A percentile compares a stretch with the other conserved stretches of the same genome.
phyloP scores from a whole-genome alignment of 2,329 filamentous ascomycete genomes.

The Phyllosticta capitalensis region DNA sequence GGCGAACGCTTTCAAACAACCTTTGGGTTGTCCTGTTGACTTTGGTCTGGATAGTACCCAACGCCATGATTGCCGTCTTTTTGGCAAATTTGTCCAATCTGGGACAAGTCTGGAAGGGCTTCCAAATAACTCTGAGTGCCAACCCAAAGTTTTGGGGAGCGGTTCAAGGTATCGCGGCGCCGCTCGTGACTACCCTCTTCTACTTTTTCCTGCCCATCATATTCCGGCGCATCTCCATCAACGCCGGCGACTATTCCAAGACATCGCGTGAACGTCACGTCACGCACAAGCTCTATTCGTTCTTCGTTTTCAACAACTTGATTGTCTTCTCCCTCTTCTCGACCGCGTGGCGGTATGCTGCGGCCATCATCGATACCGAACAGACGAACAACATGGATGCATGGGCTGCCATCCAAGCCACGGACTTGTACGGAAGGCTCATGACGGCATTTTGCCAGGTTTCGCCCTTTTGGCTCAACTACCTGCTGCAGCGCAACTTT shows the following conservation, averaged over 20 bases:
- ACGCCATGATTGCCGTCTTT: conserved; percentile 91
- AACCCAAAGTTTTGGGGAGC: conserved; percentile 69
- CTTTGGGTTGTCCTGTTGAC: conserved; percentile 78
- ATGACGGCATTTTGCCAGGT: conserved; percentile 71
- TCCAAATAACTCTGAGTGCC: conserved; percentile 52
- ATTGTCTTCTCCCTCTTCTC: conserved; percentile 90
- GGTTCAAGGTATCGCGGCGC: conserved; percentile 84
- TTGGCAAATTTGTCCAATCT: conserved; percentile 77
- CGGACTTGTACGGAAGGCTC: conserved; percentile 52
- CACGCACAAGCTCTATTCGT: conserved; percentile 78
- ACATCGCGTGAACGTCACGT: conserved; percentile 88
- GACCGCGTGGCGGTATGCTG: conserved; percentile 65
- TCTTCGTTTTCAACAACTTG: conserved; percentile 97
- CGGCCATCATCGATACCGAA: conserved; percentile 52
- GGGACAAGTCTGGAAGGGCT: conserved; percentile 67
- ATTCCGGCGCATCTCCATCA: conserved; percentile 77
- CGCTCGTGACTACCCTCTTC: conserved; percentile 75
- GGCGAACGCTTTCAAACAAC: conserved; percentile 68
- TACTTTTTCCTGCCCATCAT: conserved; percentile 84
- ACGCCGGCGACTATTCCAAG: conserved; percentile 82
- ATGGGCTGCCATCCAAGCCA: conserved; percentile 56
- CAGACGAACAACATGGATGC: conserved; percentile 37
- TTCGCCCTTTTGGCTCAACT: conserved; percentile 90
- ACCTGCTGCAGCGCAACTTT: conserved; percentile 83
- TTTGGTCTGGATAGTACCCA: conserved; percentile 78